phyloP scores from a whole-genome alignment of 129 eudicot genomes.

The Lactuca saligna region DNA sequence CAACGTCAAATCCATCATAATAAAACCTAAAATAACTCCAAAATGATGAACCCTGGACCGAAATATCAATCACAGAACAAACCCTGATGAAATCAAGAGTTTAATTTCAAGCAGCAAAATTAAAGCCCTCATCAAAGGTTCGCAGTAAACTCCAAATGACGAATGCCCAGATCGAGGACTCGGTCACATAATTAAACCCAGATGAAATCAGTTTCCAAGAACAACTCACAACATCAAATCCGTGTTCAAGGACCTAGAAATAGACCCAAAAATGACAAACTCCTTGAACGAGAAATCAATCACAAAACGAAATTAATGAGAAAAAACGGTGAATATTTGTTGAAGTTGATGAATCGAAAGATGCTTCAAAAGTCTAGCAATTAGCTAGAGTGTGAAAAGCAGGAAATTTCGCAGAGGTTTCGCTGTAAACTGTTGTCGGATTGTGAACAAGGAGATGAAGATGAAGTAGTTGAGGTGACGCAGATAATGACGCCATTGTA shows the following conservation, averaged over 20 bases:
- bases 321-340: neutral
- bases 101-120: too few species aligned
- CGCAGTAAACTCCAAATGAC: slow-evolving; percentile 1
- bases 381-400: neutral
- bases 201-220: neutral
- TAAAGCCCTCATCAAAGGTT: neutral
- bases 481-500: slow-evolving; percentile 32
- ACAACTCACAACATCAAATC: neutral
- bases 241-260: neutral
- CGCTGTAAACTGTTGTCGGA: slow-evolving; percentile 21
- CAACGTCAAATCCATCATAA: neutral
- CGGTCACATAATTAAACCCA: neutral
- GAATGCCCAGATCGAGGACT: neutral
- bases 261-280: neutral
- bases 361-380: neutral
- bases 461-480: slow-evolving; percentile 51
- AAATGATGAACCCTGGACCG: neutral
- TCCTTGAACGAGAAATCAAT: neutral
- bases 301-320: neutral
- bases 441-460: slow-evolving; percentile 15
- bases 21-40: neutral
- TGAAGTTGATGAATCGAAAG: slow-evolving; percentile 8
- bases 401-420: slow-evolving; percentile 32
- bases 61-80: slow-evolving; percentile 3
- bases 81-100: slow-evolving; percentile 7